These are phyloP conservation scores for Reticulascus tulasneorum DNA, from an alignment of 2,329 filamentous ascomycete species.

Conservation along the genomic window DNA sequence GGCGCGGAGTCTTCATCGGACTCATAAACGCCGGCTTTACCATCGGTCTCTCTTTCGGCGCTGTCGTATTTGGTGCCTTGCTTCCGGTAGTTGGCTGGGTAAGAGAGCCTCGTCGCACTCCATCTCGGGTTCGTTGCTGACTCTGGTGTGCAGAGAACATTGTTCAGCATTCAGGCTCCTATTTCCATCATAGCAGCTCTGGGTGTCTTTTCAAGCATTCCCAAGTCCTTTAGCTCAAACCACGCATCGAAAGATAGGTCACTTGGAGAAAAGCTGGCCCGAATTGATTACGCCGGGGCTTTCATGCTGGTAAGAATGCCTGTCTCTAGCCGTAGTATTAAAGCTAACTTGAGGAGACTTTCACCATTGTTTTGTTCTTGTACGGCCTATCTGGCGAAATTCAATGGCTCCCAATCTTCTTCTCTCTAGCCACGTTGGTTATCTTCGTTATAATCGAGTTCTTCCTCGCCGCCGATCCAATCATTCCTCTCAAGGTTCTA, in stretches of 20 bases:
- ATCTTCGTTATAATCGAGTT: constrained; percentile 62
- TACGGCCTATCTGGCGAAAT: constrained; percentile 65
- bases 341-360: constrained; percentile 39
- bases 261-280: constrained; percentile 50
- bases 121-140: neutral
- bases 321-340: neutral
- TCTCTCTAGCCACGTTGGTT: constrained; percentile 49
- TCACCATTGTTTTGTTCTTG: constrained; percentile 67
- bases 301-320: constrained; percentile 53
- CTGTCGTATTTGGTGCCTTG: constrained; percentile 64
- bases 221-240: constrained; percentile 31
- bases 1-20: constrained; percentile 70
- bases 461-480: constrained; percentile 60
- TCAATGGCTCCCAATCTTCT: constrained; percentile 52
- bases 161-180: constrained; percentile 72
- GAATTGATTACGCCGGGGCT: constrained; percentile 73
- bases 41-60: constrained; percentile 66
- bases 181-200: constrained; percentile 57
- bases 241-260: constrained; percentile 35
- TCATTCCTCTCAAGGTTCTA: constrained; percentile 70
- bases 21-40: constrained; percentile 71
- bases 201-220: constrained; percentile 63
- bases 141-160: constrained; percentile 47
- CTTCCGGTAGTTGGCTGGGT: constrained; percentile 67
- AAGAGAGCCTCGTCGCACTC: constrained; percentile 21